Percentiles rank a stretch among this genome's conserved stretches.
phyloP scores from a whole-genome alignment of 2,329 filamentous ascomycete species.

The Annulohypoxylon truncatum region DNA sequence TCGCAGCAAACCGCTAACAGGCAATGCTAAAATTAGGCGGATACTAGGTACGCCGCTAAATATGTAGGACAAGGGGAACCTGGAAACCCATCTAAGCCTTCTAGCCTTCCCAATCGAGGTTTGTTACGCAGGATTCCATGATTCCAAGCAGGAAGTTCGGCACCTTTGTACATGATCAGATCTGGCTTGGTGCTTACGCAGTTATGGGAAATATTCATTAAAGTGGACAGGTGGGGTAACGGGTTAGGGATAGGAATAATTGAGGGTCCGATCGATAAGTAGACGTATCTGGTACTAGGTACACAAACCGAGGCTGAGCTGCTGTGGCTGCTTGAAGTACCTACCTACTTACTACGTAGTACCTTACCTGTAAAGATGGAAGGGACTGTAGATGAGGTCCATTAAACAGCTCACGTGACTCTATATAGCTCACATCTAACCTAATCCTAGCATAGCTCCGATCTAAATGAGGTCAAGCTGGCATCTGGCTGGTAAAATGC shows the following conservation, averaged over 20 bases:
- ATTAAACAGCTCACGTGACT: background rate
- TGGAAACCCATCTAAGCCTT: background rate
- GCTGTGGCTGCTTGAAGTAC: too few relatives aligned
- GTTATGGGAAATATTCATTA: background rate
- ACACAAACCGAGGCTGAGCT: background rate
- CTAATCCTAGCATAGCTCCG: background rate
- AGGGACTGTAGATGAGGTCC: too few relatives aligned
- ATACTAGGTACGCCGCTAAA: slow-evolving; percentile 15
- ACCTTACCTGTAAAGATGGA: too few relatives aligned
- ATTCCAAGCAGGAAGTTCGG: slow-evolving; percentile 33
- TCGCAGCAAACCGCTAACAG: slow-evolving; percentile 8
- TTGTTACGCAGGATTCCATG: slow-evolving; percentile 2
- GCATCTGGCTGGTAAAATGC: background rate
- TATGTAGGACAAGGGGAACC: slow-evolving; percentile 5
- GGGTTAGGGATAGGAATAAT: background rate
- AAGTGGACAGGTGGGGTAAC: slow-evolving; percentile 1
- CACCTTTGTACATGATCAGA: slow-evolving; percentile 13
- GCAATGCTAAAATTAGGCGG: slow-evolving; percentile 36
- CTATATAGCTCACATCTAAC: background rate
- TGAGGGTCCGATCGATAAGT: slow-evolving; percentile 6
- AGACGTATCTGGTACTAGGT: background rate
- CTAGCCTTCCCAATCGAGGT: slow-evolving; percentile 26
- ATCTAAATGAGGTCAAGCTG: background rate
- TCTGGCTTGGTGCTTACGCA: slow-evolving; percentile 25
- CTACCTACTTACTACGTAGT: too few relatives aligned